A percentile compares a stretch with the other conserved stretches of the same genome.
These are phyloP conservation scores for Rubia tinctorum DNA, from an alignment of 305 asterid species.

Conservation along the genomic window DNA sequence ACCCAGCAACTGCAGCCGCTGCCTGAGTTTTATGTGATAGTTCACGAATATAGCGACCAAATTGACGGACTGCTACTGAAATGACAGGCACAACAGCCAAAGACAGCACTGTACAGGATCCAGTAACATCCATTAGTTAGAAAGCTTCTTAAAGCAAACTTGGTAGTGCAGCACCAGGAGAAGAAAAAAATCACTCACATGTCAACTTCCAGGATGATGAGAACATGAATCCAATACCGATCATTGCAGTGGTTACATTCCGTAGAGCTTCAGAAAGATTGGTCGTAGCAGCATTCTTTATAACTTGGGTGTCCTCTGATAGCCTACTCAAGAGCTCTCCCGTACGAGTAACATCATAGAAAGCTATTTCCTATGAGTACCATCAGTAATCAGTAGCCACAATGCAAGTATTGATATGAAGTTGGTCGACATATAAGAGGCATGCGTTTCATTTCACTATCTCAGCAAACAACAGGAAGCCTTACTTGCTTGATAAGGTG, in stretches of 20 bases:
- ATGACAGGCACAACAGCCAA: conserved; percentile 76
- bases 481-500: conserved; percentile 79
- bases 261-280: conserved; percentile 81
- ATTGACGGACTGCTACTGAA: conserved; percentile 63
- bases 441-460: neutral
- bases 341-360: conserved; percentile 83
- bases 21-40: conserved; percentile 87
- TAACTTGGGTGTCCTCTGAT: conserved; percentile 90
- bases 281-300: conserved; percentile 84
- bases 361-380: conserved; percentile 64
- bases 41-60: conserved; percentile 76
- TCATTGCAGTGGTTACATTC: conserved; percentile 67
- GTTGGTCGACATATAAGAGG: too few relatives aligned
- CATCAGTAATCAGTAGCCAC: neutral
- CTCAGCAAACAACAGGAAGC: conserved; percentile 1
- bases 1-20: conserved; percentile 88
- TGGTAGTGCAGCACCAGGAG: neutral
- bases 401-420: too few relatives aligned
- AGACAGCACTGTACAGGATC: conserved; percentile 55
- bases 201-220: conserved; percentile 86
- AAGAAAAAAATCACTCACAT: conserved; percentile 35
- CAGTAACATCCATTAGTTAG: neutral
- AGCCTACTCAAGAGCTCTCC: conserved; percentile 91
- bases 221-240: conserved; percentile 82
- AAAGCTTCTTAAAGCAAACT: neutral